phyloP scores from a whole-genome alignment of 106 monocot genomes.

The Apostasia shenzhenica region DNA sequence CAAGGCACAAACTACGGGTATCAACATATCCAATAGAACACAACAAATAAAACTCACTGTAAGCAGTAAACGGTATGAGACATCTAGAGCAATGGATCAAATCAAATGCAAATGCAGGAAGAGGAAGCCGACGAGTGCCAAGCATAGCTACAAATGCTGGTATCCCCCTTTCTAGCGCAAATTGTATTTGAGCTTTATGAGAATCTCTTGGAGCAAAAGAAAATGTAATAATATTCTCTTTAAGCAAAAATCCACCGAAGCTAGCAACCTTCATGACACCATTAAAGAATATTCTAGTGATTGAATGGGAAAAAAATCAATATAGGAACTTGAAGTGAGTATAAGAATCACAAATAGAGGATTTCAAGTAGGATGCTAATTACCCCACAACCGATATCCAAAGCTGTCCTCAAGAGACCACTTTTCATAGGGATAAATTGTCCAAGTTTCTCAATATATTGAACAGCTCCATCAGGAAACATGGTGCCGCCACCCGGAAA shows the following conservation, averaged over 20 bases:
- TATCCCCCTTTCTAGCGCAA: slow-evolving; percentile 94
- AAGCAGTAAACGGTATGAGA: slow-evolving; percentile 86
- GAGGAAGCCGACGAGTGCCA: slow-evolving; percentile 86
- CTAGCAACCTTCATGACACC: slow-evolving; percentile 63
- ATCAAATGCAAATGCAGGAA: slow-evolving; percentile 83
- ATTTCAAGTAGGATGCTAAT: neutral
- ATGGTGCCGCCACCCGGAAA: slow-evolving; percentile 99
- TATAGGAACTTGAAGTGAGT: too few relatives aligned
- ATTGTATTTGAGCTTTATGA: slow-evolving; percentile 96
- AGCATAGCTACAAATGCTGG: slow-evolving; percentile 98
- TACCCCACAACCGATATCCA: slow-evolving; percentile 99
- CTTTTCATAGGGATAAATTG: slow-evolving; percentile 66
- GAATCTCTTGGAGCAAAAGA: slow-evolving; percentile 99
- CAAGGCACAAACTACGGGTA: neutral
- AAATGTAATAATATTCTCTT: slow-evolving; percentile 74
- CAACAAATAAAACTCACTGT: slow-evolving; percentile 44
- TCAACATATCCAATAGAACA: too few relatives aligned
- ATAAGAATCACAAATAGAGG: neutral
- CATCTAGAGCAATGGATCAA: slow-evolving; percentile 94
- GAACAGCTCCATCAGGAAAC: slow-evolving; percentile 91
- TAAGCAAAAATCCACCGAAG: slow-evolving; percentile 88
- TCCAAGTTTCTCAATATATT: slow-evolving; percentile 79
- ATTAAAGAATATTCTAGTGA: neutral
- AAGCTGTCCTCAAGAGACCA: slow-evolving; percentile 72
- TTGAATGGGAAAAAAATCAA: too few relatives aligned